Evolutionary conservation across 106 monocot genomes (phyloP).

Genomic region (Phalaenopsis aphrodite): DNA sequence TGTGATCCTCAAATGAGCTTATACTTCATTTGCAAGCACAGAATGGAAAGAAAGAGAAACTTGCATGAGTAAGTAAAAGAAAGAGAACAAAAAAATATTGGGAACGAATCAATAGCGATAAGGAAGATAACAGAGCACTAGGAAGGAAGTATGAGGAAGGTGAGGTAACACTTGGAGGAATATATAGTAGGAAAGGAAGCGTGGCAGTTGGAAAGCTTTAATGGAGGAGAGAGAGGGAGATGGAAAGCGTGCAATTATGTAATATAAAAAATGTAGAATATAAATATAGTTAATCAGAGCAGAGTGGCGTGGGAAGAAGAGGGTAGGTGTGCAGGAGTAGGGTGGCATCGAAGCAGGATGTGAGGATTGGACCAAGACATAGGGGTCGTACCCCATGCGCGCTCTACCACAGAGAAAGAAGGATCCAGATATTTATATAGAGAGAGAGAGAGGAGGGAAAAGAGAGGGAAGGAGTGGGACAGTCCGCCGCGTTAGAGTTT

Average conservation of each 20-base stretch:
- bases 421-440: too few relatives aligned
- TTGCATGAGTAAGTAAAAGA: neutral
- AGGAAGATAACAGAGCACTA: neutral
- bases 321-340: constrained; percentile 7
- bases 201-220: neutral
- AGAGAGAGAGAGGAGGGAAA: neutral
- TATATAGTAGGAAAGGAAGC: neutral
- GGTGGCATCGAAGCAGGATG: constrained; percentile 7
- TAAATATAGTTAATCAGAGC: neutral
- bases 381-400: neutral
- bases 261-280: neutral
- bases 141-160: neutral
- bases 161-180: neutral
- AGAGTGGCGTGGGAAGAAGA: neutral
- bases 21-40: too few relatives aligned
- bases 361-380: constrained; percentile 3
- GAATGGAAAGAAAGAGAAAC: too few relatives aligned
- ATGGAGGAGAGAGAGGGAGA: neutral
- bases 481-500: constrained; percentile 6
- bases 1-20: neutral
- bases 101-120: neutral
- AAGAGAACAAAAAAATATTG: neutral
- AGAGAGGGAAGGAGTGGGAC: constrained; percentile 1
- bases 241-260: neutral
- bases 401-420: too few relatives aligned